A percentile compares a stretch with the other conserved stretches of the same genome.
phyloP scores from a whole-genome alignment of 2,329 filamentous ascomycete species.

The Didymella keratinophila region DNA sequence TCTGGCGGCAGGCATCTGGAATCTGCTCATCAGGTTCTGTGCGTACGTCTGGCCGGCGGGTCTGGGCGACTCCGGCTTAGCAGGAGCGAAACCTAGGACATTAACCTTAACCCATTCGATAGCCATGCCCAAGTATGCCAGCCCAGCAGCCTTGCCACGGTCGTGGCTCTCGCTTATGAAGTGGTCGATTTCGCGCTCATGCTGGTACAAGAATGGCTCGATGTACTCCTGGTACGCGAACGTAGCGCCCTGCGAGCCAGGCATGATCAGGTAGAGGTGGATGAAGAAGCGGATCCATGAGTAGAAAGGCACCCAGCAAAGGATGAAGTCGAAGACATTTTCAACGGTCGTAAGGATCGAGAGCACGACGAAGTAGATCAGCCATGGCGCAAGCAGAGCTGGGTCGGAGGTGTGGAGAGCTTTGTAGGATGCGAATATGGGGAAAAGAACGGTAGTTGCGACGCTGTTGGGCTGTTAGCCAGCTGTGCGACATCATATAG shows the following conservation, averaged over 20 bases:
- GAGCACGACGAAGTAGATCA: slow-evolving; percentile 98
- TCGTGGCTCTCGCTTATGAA: slow-evolving; percentile 86
- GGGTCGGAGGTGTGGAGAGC: slow-evolving; percentile 92
- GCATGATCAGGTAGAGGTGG: slow-evolving; percentile 94
- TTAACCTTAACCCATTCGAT: slow-evolving; percentile 72
- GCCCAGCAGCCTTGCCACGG: slow-evolving; percentile 76
- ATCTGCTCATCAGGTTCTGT: slow-evolving; percentile 82
- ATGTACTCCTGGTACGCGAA: slow-evolving; percentile 84
- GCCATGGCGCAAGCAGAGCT: slow-evolving; percentile 90
- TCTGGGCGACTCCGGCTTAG: slow-evolving; percentile 51
- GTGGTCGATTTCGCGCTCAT: slow-evolving; percentile 88
- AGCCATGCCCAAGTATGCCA: slow-evolving; percentile 62
- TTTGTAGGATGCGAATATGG: slow-evolving; percentile 97
- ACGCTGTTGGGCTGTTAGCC: slow-evolving; percentile 40
- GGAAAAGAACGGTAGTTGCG: slow-evolving; percentile 84
- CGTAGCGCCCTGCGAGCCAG: slow-evolving; percentile 92
- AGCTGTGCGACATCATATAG: not conserved
- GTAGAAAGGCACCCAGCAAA: slow-evolving; percentile 94
- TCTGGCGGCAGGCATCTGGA: slow-evolving; percentile 78
- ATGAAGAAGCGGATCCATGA: slow-evolving; percentile 86
- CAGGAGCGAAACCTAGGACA: slow-evolving; percentile 77
- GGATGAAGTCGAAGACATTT: slow-evolving; percentile 85
- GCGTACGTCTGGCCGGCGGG: slow-evolving; percentile 69
- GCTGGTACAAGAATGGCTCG: slow-evolving; percentile 85
- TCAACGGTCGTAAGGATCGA: slow-evolving; percentile 82